A percentile compares a stretch with the other conserved stretches of the same genome.
Conservation (phyloP, 345 rosid species). For the Aegle marmelos region DNA sequence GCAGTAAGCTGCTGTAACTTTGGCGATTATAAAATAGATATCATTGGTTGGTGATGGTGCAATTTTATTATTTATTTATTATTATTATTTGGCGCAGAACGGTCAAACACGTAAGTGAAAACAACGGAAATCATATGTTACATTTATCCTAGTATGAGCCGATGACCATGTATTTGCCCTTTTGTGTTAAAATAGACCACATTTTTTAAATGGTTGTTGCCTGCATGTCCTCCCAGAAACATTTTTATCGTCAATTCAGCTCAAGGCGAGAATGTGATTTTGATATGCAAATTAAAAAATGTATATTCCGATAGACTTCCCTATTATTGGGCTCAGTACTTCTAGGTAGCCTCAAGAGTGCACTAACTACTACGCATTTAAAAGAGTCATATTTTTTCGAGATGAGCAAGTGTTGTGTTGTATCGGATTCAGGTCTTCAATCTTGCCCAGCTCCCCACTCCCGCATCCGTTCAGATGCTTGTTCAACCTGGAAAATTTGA, state of each 20-base stretch:
- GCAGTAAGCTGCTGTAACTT: no score
- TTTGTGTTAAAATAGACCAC: background rate
- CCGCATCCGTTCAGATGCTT: constrained; percentile 68
- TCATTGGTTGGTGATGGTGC: no score
- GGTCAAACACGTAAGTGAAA: background rate
- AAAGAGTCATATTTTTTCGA: background rate
- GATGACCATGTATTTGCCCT: background rate
- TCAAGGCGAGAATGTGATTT: background rate
- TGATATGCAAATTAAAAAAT: background rate
- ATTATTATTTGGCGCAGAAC: background rate
- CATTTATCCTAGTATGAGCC: background rate
- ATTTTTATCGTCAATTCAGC: background rate
- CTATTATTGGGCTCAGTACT: no score
- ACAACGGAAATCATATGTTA: background rate
- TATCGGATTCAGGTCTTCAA: background rate
- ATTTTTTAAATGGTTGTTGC: background rate
- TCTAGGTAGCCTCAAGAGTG: background rate
- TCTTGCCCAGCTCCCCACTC: constrained; percentile 44
- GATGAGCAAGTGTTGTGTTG: background rate
- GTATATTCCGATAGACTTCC: background rate
- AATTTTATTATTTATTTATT: no score
- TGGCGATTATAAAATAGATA: no score
- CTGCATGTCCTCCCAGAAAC: background rate
- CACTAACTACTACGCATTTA: background rate
- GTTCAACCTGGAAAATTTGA: constrained; percentile 56